These are phyloP conservation scores for Agrocybe praecox DNA, from an alignment of 768 basidiomycete genomes.

Conservation along the genomic window DNA sequence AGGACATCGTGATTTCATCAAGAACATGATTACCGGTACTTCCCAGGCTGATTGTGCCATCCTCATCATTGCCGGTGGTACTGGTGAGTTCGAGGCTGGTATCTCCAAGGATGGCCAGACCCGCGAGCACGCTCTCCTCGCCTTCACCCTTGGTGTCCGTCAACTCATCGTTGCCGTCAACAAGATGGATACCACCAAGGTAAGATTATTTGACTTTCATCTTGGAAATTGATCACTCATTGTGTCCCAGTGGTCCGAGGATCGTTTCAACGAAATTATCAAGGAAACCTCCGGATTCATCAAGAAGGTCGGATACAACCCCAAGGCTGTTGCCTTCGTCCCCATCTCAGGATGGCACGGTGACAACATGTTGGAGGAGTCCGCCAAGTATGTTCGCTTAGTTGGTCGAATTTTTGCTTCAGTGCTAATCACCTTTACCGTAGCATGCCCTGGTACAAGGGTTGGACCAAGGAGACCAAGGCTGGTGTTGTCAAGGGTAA, in stretches of 20 bases:
- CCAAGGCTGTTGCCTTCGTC: conserved; percentile 96
- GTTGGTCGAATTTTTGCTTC: neutral
- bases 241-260: conserved; percentile 86
- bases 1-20: conserved; percentile 99
- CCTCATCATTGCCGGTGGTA: conserved; percentile 99
- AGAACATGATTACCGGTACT: conserved; percentile 99
- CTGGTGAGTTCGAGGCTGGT: conserved; percentile 99
- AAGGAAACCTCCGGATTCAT: conserved; percentile 98
- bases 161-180: conserved; percentile 99
- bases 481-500: conserved; percentile 93
- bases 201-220: conserved; percentile 27
- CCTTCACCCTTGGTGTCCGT: conserved; percentile 99
- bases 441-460: conserved; percentile 99
- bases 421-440: conserved; percentile 18
- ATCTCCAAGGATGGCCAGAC: conserved; percentile 99
- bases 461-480: conserved; percentile 98
- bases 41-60: conserved; percentile 99
- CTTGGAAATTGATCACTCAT: neutral
- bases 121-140: conserved; percentile 99
- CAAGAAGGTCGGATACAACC: conserved; percentile 99
- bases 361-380: conserved; percentile 99
- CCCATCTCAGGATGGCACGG: conserved; percentile 99
- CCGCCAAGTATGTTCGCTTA: conserved; percentile 68
- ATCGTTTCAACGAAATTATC: conserved; percentile 99
- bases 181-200: conserved; percentile 99